Evolutionary conservation across 306 rosid genomes (phyloP), one percentile per base, ranked within the genome.

Genomic region (Delonix regia): DNA sequence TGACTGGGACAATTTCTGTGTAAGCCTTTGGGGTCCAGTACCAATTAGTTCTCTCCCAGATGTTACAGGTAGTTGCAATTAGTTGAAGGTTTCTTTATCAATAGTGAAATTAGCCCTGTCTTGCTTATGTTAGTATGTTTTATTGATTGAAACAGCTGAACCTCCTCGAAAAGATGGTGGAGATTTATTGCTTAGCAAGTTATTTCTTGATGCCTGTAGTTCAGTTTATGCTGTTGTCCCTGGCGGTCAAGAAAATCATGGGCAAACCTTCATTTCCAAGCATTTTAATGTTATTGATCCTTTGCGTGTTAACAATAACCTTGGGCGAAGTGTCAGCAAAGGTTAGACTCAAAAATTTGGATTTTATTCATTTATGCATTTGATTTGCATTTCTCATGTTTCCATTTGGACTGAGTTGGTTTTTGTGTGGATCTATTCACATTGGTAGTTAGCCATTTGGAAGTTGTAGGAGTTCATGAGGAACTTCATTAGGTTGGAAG

Each of bases 1-100:
- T 86, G 97, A 92, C 81, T 92, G 97, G 97, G 93, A 92, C 24
- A 92, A 92, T 79, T 92, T 86, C 77, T 92, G 97, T 48, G 89
- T 92, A 44, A 92, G 97, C 79, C 83, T 92, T 33, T 89, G 96
- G 93, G 97, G 96, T 66, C 97, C 97, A 39, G 97, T 92, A 10
- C 92, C 90, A 63, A 83, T 86, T 73, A 81, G 86, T 82, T 85
- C 92, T 27, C 97, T 92, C 34, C 97, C 97, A 81, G 92, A 92
- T 78, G 90, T 89, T 60, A 86, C 92, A 88, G 93, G 97, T 92
- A 86, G 39, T n/a, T 73, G 69, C 24, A 52, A 36, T 74, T 48
- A 49, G 75, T 68, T 79, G 79, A 53, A 48, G 52, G 48, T 52
- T 79, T n/a, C 68, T 63, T 9, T 63, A 15, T 41, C 22, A 38